These are phyloP conservation scores for Xerocomus spinulosus DNA, from an alignment of 768 basidiomycete genomes.

Conservation along the genomic window DNA sequence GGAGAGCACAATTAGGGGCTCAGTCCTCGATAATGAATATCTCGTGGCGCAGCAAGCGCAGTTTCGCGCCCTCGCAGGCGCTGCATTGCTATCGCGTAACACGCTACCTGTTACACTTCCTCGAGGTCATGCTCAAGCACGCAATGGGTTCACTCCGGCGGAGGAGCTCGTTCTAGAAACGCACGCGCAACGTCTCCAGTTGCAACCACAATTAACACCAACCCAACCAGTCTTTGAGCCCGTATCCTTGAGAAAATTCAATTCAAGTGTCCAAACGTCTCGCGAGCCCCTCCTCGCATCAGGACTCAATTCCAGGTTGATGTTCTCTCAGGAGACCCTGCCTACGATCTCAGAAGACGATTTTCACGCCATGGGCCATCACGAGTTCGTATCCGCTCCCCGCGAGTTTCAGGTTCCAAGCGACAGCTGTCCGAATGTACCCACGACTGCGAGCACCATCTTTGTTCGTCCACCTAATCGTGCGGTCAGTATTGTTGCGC, in stretches of 20 bases:
- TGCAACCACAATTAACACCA: conserved; percentile 10
- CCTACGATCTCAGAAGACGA: conserved; percentile 35
- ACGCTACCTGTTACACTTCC: conserved; percentile 5
- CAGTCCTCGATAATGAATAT: conserved; percentile 16
- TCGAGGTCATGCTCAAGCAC: conserved; percentile 33
- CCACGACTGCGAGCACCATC: neutral
- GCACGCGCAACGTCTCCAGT: conserved; percentile 33
- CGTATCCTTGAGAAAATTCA: conserved; percentile 4
- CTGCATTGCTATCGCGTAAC: conserved; percentile 9
- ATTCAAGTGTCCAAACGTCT: conserved; percentile 3
- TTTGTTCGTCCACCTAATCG: conserved; percentile 26
- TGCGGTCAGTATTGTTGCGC: conserved; percentile 29
- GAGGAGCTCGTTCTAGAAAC: conserved; percentile 66
- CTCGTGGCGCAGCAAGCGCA: conserved; percentile 17
- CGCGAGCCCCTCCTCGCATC: conserved; percentile 1
- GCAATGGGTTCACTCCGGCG: conserved; percentile 60
- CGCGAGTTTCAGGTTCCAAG: conserved; percentile 1
- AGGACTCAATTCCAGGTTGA: conserved; percentile 2
- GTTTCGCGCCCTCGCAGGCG: conserved; percentile 22
- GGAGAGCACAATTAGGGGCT: conserved; percentile 10
- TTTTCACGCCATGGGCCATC: conserved; percentile 27
- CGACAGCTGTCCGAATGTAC: neutral
- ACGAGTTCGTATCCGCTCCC: conserved; percentile 2
- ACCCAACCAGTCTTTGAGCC: conserved; percentile 10
- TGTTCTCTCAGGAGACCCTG: conserved; percentile 18